These are phyloP conservation scores for Fusarium sp. DNA, from an alignment of 2,329 filamentous ascomycete species.

Conservation along the genomic window DNA sequence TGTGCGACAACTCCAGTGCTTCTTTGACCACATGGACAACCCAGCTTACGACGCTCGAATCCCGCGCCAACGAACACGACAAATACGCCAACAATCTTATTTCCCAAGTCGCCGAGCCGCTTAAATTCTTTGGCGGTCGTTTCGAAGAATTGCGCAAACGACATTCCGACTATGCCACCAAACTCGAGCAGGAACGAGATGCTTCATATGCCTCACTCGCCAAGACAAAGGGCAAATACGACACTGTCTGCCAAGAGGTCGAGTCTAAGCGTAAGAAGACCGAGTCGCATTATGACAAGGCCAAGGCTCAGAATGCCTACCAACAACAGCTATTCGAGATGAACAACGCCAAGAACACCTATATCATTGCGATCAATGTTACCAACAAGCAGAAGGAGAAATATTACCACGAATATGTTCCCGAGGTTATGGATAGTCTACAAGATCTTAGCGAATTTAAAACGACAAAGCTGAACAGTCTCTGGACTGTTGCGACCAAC, in stretches of 20 bases:
- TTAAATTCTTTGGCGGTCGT: constrained; percentile 78
- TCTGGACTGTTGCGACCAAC: constrained; percentile 85
- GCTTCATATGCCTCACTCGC: constrained; percentile 84
- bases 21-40: constrained; percentile 98
- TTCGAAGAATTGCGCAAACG: constrained; percentile 95
- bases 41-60: constrained; percentile 90
- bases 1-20: constrained; percentile 67
- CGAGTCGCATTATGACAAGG: constrained; percentile 93
- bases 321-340: constrained; percentile 94
- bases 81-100: constrained; percentile 83
- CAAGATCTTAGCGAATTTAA: constrained; percentile 95
- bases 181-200: constrained; percentile 91
- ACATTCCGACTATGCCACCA: constrained; percentile 88
- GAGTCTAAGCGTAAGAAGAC: constrained; percentile 95
- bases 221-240: constrained; percentile 94
- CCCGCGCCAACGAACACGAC: constrained; percentile 89
- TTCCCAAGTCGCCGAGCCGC: constrained; percentile 84
- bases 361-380: constrained; percentile 94
- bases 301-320: constrained; percentile 90
- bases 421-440: constrained; percentile 90
- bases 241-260: constrained; percentile 91
- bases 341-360: constrained; percentile 99
- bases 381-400: constrained; percentile 98
- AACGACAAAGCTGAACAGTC: constrained; percentile 82
- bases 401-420: constrained; percentile 97